Evolutionary conservation across 768 basidiomycete species (phyloP), one percentile per base, ranked within the genome.

Genomic region (Lyophyllum semitale): DNA sequence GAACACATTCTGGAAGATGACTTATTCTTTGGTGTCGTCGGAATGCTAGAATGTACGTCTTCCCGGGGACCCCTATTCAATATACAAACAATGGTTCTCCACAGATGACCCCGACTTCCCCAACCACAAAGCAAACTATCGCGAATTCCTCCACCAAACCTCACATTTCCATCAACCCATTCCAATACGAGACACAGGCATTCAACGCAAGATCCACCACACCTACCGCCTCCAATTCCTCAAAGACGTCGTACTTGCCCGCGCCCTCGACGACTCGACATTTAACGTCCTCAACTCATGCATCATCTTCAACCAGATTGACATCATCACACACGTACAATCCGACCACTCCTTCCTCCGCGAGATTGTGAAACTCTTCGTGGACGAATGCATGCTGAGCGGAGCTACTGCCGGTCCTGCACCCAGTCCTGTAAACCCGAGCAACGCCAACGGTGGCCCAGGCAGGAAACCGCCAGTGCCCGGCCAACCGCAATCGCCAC

Each of bases 241-340:
- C 65, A 98, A 98, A 70, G 97, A 99, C 68, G 96, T 99, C 55
- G 93, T 99, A 38, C 89, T 99, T 46, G 93, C 95, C 0, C 88
- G 97, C 17, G 88, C 89, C 1, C 83, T 98, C 46, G 97, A 99
- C 64, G 97, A 99, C 70, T 89, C 92, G 2, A 98, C 95, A 0
- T 96, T 98, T 81, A 94, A 93, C 66, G 93, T 97, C 63, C 84
- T 98, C 66, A 98, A 95, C 72, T 95, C 93, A 1, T 92, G 92
- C 73, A 94, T 99, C 70, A 93, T 98, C 67, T 98, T 95, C 82
- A 97, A 98, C 74, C 96, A 99, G 70, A 94, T 96, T 64, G 97
- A 99, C 72, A 98, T 99, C 66, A 95, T 99, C 65, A 84, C 80
- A 46, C 87, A 96, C 66, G 83, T 98, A 30, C 91, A 94, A 67